Evolutionary conservation across 1,284 basidiomycete genomes (phyloP), one percentile per base, ranked within the genome.

Genomic region (Gomphus bonarii): DNA sequence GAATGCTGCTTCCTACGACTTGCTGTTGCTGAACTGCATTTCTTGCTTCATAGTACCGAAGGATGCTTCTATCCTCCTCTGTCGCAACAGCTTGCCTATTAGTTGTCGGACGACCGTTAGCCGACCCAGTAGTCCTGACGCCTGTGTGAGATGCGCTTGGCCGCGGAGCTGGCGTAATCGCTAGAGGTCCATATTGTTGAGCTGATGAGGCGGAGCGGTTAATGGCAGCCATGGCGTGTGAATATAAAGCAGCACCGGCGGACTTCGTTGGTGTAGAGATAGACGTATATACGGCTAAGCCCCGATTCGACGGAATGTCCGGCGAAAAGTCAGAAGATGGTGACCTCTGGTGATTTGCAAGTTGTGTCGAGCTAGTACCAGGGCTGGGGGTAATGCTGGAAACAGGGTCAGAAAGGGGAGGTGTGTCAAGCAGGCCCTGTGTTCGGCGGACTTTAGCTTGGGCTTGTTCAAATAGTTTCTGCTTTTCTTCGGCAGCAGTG

Each of bases 401-500:
- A 70, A 73, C 57, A 36, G 49, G 42, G 38, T 51, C 14, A 33
- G 50, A 54, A 38, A 22, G 20, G 33, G 54, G 31, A 44, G 59
- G 46, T 33, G 54, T 51, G 36, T 50, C 49, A 9, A 61, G 61
- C 28, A 54, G 48, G 20, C 47, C 52, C 44, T 60, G 61, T 36
- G 62, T 62, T 50, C 53, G 25, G 25, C 61, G 52, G 5, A 71
- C 72, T 25, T 65, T 63, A 8, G 66, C 59, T 48, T 69, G 62
- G 3, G 90, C 90, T 50, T 79, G 67, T 56, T 85, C 75, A 68
- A 79, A 93, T 18, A 91, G 67, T 31, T 76, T 73, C 2, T 78
- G 67, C 65, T 90, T 89, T 65, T 91, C 88, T 61, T 82, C 78
- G 66, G 88, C 86, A 0, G 87, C 84, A 0, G 81, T 77, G 4